Evolutionary conservation across 2,329 filamentous ascomycete species (phyloP), one percentile per base, ranked within the genome.

Genomic region (Beauveria caledonica): DNA sequence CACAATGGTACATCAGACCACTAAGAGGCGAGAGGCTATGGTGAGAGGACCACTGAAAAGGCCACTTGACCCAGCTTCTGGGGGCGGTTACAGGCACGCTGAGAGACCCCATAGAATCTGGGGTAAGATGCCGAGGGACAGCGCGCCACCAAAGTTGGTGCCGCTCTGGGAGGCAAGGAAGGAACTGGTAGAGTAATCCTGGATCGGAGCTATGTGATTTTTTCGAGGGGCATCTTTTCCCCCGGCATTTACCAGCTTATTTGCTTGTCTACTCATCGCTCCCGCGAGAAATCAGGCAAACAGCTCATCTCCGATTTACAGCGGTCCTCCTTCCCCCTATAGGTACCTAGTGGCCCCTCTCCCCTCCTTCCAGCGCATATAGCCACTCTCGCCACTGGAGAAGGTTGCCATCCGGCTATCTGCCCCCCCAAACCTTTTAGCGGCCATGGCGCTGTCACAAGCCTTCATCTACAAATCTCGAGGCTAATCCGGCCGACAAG

Each of bases 51-150:
- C 48, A 21, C 48, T 33, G 29, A 51, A 39, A 5, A 36, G 23
- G 33, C 33, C 33, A 36, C 33, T 36, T 13, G 33, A 13, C 33
- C 33, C 33, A 36, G 33, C 33, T 13, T 36, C 33, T 36, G 33
- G 33, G 33, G 33, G 33, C 33, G 33, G 33, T 36, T 36, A 36
- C 33, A 13, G 33, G 13, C 33, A 5, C 33, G 33, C 33, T 36
- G 33, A 36, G 33, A 36, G n/a, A 23, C 3, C 42, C 44, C 33
- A 39, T 58, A 33, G 10, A 58, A 49, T 58, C 55, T 58, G 55
- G 55, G 55, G 55, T 58, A 58, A 56, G 55, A 58, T 58, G 55
- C 55, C 55, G 55, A 58, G 55, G 55, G 44, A 49, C 44, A 23
- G 36, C 19, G 27, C 17, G 21, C 17, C 13, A 45, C 10, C 40